Base-by-base conservation (phyloP, 768 basidiomycete species). In the Hericium erinaceus region DNA sequence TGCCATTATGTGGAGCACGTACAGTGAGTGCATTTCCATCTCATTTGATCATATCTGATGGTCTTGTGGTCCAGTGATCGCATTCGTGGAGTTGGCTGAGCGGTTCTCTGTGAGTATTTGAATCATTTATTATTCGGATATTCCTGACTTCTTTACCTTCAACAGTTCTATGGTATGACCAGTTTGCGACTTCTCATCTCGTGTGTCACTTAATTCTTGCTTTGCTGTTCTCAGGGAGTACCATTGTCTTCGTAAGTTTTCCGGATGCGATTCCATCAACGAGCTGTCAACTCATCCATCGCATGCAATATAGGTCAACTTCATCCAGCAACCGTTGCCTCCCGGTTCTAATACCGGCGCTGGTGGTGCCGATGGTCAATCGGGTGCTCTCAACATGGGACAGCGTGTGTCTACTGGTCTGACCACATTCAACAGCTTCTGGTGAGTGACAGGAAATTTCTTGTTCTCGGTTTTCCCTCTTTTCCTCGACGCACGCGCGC, bases 51-150 rank as follows among this genome's bases (percentile, higher is more conserved):
- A 26, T 28, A 4, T 15, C 39, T 26, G 16, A 26, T 22, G 4
- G 9, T 16, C 11, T 28, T 11, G 20, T 37, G 20, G 8, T 38
- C n/a, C 44, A 65, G 64, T 65, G 39, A 64, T 69, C 28, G 68
- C 68, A 7, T 60, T 69, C 46, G 59, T 67, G 39, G 68, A 67
- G 54, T 37, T 67, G 18, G 65, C 66, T 4, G 68, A 67, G 56
- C 68, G 68, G 26, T 69, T 69, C 60, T 69, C 68, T 11, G 64
- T 64, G 48, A 37, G 63, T 59, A 18, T 33, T 37, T 13, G 5
- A 4, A 12, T 38, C 15, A 28, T 18, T 18, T 4, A 52, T n/a
- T 13, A 22, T 10, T 26, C 15, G 41, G 37, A 38, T 22, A 12
- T 52, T 3, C 22, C 55, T 63, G 28, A 61, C 52, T 37, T 6